Percentiles rank a stretch among this genome's conserved stretches.
phyloP scores from a whole-genome alignment of 352 stramenopile species.

The Globisporangium paroecandrum region DNA sequence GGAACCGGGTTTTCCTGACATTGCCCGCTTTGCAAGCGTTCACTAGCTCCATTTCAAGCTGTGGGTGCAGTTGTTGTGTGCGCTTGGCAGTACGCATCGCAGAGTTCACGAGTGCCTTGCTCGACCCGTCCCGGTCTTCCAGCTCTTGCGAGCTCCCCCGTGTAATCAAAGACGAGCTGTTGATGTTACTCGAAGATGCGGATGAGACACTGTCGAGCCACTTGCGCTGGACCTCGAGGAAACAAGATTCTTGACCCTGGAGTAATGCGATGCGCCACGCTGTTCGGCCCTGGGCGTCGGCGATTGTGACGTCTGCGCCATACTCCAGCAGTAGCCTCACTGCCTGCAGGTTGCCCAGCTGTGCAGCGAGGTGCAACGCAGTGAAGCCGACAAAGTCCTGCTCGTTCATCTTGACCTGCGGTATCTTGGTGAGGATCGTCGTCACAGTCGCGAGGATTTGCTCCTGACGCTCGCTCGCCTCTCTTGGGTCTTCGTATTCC shows the following conservation, averaged over 20 bases:
- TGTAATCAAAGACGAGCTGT: background rate
- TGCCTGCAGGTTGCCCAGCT: slow-evolving; percentile 34
- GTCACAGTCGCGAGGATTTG: slow-evolving; percentile 30
- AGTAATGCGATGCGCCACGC: slow-evolving; percentile 61
- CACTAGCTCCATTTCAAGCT: slow-evolving; percentile 32
- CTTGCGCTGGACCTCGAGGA: slow-evolving; percentile 62
- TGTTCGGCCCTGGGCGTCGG: slow-evolving; percentile 40
- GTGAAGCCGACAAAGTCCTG: slow-evolving; percentile 61
- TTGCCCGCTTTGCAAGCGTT: slow-evolving; percentile 22
- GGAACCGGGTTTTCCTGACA: slow-evolving; percentile 27
- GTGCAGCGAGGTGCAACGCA: slow-evolving; percentile 47
- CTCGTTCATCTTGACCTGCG: slow-evolving; percentile 33
- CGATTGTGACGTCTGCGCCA: slow-evolving; percentile 43
- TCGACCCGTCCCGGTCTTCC: slow-evolving; percentile 8
- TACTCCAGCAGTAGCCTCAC: slow-evolving; percentile 43
- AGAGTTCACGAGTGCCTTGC: slow-evolving; percentile 15
- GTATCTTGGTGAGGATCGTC: slow-evolving; percentile 31
- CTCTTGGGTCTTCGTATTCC: slow-evolving; percentile 15
- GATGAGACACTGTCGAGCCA: slow-evolving; percentile 33
- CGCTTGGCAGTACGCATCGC: slow-evolving; percentile 9
- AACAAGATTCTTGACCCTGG: slow-evolving; percentile 47
- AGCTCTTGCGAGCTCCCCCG: slow-evolving; percentile 4
- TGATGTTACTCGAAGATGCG: background rate
- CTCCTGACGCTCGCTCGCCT: background rate
- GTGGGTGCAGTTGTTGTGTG: slow-evolving; percentile 29